phyloP scores from a whole-genome alignment of 805 yeast species.

The Hanseniaspora clermontiae region DNA sequence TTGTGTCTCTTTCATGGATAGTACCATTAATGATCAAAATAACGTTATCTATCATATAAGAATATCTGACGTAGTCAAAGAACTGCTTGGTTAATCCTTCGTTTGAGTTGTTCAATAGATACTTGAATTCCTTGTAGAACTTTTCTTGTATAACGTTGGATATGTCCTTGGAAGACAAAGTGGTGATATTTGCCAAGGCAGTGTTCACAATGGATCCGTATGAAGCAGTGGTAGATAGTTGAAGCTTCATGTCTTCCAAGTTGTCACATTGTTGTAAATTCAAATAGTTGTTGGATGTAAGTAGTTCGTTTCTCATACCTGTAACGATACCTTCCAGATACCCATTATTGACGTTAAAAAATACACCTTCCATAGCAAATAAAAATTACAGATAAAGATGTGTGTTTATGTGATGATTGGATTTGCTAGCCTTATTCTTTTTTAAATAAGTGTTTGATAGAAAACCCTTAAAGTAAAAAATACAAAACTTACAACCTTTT shows the following conservation, averaged over 20 bases:
- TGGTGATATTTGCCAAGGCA: constrained; percentile 59
- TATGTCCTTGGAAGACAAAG: constrained; percentile 46
- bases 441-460: no score
- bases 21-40: constrained; percentile 94
- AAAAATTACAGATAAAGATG: neutral
- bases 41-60: constrained; percentile 97
- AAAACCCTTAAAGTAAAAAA: neutral
- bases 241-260: constrained; percentile 85
- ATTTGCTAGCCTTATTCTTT: no score
- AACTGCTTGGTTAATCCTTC: constrained; percentile 61
- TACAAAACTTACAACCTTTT: neutral
- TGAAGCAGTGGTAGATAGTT: constrained; percentile 78
- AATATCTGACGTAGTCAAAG: constrained; percentile 85
- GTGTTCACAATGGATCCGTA: constrained; percentile 83
- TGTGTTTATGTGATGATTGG: no score
- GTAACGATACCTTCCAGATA: constrained; percentile 89
- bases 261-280: constrained; percentile 93
- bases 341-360: constrained; percentile 80
- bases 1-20: constrained; percentile 81
- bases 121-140: constrained; percentile 71
- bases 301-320: constrained; percentile 78
- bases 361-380: constrained; percentile 72
- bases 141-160: constrained; percentile 52
- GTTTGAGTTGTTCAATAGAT: constrained; percentile 70
- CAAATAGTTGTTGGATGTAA: constrained; percentile 67